Evolutionary conservation across 2,329 filamentous ascomycete species (phyloP).

Genomic region (Pyricularia pennisetigena): DNA sequence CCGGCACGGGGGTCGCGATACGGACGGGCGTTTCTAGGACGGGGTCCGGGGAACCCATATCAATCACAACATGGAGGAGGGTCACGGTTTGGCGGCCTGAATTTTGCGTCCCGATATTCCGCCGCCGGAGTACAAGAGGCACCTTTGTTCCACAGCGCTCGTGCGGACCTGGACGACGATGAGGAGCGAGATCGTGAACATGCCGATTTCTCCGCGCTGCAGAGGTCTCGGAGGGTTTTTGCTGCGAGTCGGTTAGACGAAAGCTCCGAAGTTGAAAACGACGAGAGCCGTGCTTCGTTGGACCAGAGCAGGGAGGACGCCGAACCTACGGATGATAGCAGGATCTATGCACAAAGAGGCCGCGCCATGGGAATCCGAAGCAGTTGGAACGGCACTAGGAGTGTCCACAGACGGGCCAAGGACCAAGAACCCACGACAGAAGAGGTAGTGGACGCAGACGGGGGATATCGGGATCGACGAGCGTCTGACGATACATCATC

Average conservation of each 20-base stretch:
- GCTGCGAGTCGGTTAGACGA: slow-evolving; percentile 75
- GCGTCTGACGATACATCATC: slow-evolving; percentile 19
- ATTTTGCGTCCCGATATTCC: slow-evolving; percentile 69
- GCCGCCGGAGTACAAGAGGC: slow-evolving; percentile 58
- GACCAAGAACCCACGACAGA: slow-evolving; percentile 14
- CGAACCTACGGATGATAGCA: slow-evolving; percentile 20
- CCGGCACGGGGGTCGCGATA: slow-evolving; percentile 21
- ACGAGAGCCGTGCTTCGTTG: slow-evolving; percentile 47
- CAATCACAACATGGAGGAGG: slow-evolving; percentile 41
- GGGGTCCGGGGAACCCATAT: slow-evolving; percentile 63
- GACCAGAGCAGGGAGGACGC: slow-evolving; percentile 43
- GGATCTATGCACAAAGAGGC: slow-evolving; percentile 34
- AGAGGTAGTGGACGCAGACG: slow-evolving; percentile 19
- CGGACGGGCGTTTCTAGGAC: slow-evolving; percentile 33
- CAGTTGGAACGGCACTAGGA: slow-evolving; percentile 51
- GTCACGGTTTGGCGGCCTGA: slow-evolving; percentile 61
- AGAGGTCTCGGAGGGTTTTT: slow-evolving; percentile 81
- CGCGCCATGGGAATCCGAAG: slow-evolving; percentile 47
- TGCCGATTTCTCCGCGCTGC: slow-evolving; percentile 87
- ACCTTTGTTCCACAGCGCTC: slow-evolving; percentile 86
- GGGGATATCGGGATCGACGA: slow-evolving; percentile 13
- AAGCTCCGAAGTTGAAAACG: slow-evolving; percentile 73
- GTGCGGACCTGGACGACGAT: slow-evolving; percentile 90
- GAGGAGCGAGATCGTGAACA: slow-evolving; percentile 83
- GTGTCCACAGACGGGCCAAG: slow-evolving; percentile 21